Base-by-base conservation (phyloP, 2,329 filamentous ascomycete genomes). In the Colletotrichum eleusines region DNA sequence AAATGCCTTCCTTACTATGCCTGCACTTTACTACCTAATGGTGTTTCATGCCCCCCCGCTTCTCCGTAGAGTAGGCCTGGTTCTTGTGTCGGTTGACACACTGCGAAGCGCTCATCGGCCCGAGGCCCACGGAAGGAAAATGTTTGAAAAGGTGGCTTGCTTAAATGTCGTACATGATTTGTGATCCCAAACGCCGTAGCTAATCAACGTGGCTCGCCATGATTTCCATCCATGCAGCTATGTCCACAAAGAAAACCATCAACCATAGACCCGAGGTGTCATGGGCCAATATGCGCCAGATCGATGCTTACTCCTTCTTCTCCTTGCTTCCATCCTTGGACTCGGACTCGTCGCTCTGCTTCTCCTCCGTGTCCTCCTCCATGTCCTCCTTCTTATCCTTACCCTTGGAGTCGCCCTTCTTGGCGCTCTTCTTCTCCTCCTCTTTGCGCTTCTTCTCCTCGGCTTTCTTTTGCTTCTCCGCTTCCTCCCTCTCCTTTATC, bases 401-500 rank as follows among this genome's bases (percentile, higher is more conserved):
- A 5, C 71, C 44, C 63, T 76, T 73, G 62, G 76, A 63, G 42
- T 72, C 72, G 5, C 68, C 72, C 62, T 78, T 76, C 65, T 75
- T 75, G 33, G 74, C 69, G 14, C 73, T 73, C 26, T 74, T 74
- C 72, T 76, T 74, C 33, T 75, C 74, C 16, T 70, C 73, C 20
- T 76, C 77, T 61, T 81, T 74, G 31, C 75, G 75, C 69, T 79
- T 75, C 71, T 80, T 76, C 65, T 79, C 75, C 42, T 80, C 69
- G 63, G 77, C 76, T 72, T 81, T 77, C 67, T 79, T 73, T 60
- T 77, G 77, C 66, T 81, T 80, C 54, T 84, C 80, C 3, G 81
- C 77, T 61, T 81, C 80, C 65, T 81, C 77, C 77, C 82, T 81
- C 71, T 81, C 77, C 74, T 80, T 81, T 72, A 76, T 80, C 0